Evolutionary conservation across 2,329 filamentous ascomycete genomes (phyloP).

Genomic region (Coleophoma cylindrospora): DNA sequence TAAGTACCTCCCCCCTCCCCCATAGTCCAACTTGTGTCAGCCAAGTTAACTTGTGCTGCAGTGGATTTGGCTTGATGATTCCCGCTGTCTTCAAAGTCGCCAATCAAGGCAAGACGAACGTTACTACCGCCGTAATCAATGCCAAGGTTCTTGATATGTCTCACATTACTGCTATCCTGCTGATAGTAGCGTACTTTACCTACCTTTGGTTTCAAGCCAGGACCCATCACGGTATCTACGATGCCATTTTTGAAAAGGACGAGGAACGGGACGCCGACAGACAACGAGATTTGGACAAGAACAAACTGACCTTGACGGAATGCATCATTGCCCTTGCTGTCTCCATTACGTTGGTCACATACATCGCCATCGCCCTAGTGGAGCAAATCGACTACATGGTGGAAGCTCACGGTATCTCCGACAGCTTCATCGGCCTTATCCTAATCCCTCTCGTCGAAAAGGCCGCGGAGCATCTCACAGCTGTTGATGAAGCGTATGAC

Average conservation of each 20-base stretch:
- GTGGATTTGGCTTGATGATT: conserved; percentile 41
- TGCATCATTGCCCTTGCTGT: conserved; percentile 60
- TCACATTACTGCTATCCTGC: conserved; percentile 63
- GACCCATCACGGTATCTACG: conserved; percentile 73
- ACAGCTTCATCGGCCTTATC: conserved; percentile 66
- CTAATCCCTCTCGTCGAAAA: conserved; percentile 81
- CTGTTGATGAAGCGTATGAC: conserved; percentile 80
- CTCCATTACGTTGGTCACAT: conserved; percentile 62
- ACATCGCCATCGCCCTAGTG: conserved; percentile 72
- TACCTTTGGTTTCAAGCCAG: conserved; percentile 71
- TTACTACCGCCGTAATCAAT: conserved; percentile 36
- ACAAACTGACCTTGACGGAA: conserved; percentile 72
- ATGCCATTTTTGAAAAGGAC: conserved; percentile 67
- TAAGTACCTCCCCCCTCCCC: conserved; percentile 41
- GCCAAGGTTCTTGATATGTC: conserved; percentile 59
- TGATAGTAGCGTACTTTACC: conserved; percentile 63
- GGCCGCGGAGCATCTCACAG: conserved; percentile 78
- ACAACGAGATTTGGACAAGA: conserved; percentile 52
- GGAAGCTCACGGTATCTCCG: conserved; percentile 40
- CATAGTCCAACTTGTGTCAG: neutral
- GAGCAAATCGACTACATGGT: conserved; percentile 64
- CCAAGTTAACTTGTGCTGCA: conserved; percentile 16
- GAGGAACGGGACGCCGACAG: conserved; percentile 63
- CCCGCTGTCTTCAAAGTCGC: conserved; percentile 43
- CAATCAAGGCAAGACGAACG: conserved; percentile 21